Percentiles rank a stretch among this genome's conserved stretches.
phyloP scores from a whole-genome alignment of 352 stramenopile species.

The Globisporangium polare region DNA sequence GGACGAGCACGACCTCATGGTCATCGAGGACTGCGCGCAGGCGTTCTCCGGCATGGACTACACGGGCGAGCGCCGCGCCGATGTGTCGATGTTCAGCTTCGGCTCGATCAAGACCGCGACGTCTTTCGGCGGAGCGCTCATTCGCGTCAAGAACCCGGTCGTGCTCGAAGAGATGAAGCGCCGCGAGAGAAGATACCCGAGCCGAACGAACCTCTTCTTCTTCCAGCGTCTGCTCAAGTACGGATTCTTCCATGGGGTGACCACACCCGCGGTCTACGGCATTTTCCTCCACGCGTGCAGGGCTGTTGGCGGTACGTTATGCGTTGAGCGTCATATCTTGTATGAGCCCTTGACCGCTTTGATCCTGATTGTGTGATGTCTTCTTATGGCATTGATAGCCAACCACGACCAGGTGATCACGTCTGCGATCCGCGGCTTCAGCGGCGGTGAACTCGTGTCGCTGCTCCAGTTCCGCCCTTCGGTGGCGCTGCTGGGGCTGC shows the following conservation, averaged over 20 bases:
- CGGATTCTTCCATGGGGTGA: conserved; percentile 59
- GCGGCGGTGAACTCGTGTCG: conserved; percentile 68
- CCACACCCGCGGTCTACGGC: conserved; percentile 66
- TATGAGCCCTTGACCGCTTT: background rate
- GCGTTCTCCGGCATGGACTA: conserved; percentile 64
- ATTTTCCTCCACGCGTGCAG: conserved; percentile 67
- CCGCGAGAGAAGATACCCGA: conserved; percentile 58
- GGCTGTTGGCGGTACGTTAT: conserved; percentile 40
- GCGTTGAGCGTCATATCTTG: background rate
- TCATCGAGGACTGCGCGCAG: conserved; percentile 82
- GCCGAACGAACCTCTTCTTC: conserved; percentile 67
- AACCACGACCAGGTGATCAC: conserved; percentile 81
- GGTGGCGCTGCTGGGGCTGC: conserved; percentile 68
- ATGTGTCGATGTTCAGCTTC: conserved; percentile 88
- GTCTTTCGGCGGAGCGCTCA: conserved; percentile 67
- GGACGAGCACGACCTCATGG: conserved; percentile 40
- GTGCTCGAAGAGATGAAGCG: conserved; percentile 67
- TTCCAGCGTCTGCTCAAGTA: conserved; percentile 80
- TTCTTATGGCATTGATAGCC: conserved; percentile 20
- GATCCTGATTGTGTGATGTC: background rate
- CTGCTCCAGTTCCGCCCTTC: conserved; percentile 73
- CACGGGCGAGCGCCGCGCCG: conserved; percentile 50
- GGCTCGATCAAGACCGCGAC: conserved; percentile 85
- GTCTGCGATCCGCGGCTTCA: conserved; percentile 79
- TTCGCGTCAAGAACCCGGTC: conserved; percentile 50